phyloP scores from a whole-genome alignment of 1,284 basidiomycete species.

The Marasmius tenuissimus region DNA sequence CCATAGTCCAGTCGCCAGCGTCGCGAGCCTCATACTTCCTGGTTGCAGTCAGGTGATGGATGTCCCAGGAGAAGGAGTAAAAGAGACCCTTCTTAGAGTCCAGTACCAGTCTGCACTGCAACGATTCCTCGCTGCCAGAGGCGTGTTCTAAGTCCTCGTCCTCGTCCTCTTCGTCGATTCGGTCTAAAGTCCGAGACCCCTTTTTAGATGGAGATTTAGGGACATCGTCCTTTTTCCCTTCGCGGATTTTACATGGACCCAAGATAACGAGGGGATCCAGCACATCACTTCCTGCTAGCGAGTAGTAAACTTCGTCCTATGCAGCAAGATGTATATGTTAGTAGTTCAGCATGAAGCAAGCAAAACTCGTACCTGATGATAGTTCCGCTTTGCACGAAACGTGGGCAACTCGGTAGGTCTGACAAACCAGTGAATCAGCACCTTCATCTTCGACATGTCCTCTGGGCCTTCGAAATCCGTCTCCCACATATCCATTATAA shows the following conservation, averaged over 20 bases:
- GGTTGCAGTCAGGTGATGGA: neutral
- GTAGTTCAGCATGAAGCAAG: neutral
- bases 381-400: slow-evolving; percentile 54
- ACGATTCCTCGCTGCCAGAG: neutral
- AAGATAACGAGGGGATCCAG: slow-evolving; percentile 51
- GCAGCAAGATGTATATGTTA: neutral
- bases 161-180: slow-evolving; percentile 7
- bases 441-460: slow-evolving; percentile 38
- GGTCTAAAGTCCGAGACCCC: slow-evolving; percentile 8
- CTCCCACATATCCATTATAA: slow-evolving; percentile 69
- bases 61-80: neutral
- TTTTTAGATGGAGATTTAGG: slow-evolving; percentile 16
- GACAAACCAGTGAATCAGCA: slow-evolving; percentile 73
- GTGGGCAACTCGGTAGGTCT: slow-evolving; percentile 58
- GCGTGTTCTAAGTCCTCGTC: slow-evolving; percentile 1
- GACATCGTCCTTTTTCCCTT: slow-evolving; percentile 20
- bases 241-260: slow-evolving; percentile 49
- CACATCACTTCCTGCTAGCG: slow-evolving; percentile 46
- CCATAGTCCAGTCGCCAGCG: neutral
- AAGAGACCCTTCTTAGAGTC: neutral
- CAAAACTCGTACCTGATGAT: slow-evolving; percentile 46
- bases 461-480: slow-evolving; percentile 26
- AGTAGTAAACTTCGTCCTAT: slow-evolving; percentile 73
- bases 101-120: neutral
- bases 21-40: neutral